Evolutionary conservation across 2,329 filamentous ascomycete species (phyloP).

Genomic region (Neurospora sp.): DNA sequence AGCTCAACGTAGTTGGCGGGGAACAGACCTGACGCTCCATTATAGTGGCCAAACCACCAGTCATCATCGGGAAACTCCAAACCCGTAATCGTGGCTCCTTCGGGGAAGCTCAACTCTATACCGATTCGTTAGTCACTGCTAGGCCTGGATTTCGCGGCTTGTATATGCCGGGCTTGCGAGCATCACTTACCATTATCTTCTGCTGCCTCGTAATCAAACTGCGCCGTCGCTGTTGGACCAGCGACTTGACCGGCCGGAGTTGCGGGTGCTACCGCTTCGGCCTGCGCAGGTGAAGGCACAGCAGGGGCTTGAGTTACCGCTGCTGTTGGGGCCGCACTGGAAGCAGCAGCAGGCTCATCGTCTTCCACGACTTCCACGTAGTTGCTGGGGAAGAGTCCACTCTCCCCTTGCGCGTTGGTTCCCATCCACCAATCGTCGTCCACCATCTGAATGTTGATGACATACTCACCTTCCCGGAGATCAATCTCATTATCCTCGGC

Average conservation of each 20-base stretch:
- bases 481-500: constrained; percentile 96
- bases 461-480: constrained; percentile 74
- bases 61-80: constrained; percentile 96
- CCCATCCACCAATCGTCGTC: constrained; percentile 99
- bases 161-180: not conserved
- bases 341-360: constrained; percentile 27
- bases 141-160: not conserved
- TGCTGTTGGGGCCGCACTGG: constrained; percentile 19
- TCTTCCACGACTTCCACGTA: constrained; percentile 81
- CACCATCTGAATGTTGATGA: constrained; percentile 92
- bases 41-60: constrained; percentile 92
- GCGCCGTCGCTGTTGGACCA: constrained; percentile 64
- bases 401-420: constrained; percentile 73
- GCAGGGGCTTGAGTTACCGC: constrained; percentile 16
- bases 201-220: constrained; percentile 94
- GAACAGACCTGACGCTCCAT: constrained; percentile 76
- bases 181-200: constrained; percentile 68
- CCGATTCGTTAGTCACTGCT: constrained; percentile 30
- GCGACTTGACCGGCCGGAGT: constrained; percentile 30
- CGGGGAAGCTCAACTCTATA: constrained; percentile 68
- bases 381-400: constrained; percentile 90
- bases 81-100: constrained; percentile 71
- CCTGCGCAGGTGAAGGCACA: constrained; percentile 21
- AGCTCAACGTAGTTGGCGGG: constrained; percentile 61
- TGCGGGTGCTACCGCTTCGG: constrained; percentile 24